These are phyloP conservation scores for Neopestalotiopsis rosae DNA, from an alignment of 2,329 filamentous ascomycete genomes.

Conservation along the genomic window DNA sequence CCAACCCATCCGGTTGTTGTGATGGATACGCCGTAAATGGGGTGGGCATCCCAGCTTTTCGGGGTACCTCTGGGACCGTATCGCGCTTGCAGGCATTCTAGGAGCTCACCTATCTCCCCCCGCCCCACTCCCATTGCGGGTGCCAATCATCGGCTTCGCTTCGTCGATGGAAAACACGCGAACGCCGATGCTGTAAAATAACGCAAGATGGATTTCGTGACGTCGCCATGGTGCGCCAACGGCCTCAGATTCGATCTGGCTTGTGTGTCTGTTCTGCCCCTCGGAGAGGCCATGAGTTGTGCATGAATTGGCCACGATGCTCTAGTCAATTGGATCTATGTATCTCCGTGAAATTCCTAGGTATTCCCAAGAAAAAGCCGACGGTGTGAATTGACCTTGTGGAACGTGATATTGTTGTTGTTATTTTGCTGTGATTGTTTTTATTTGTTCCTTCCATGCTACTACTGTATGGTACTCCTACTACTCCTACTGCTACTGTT, in stretches of 20 bases:
- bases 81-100: conserved; percentile 12
- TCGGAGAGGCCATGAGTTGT: neutral
- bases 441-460: neutral
- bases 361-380: neutral
- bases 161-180: conserved; percentile 11
- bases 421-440: neutral
- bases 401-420: neutral
- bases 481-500: neutral
- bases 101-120: conserved; percentile 6
- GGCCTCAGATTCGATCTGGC: neutral
- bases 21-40: conserved; percentile 7
- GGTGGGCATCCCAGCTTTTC: conserved; percentile 1
- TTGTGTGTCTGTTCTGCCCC: neutral
- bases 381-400: neutral
- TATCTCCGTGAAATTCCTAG: neutral
- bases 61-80: neutral
- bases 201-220: conserved; percentile 13
- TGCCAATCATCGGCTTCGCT: conserved; percentile 18
- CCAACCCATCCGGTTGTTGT: conserved; percentile 9
- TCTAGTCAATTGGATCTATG: conserved; percentile 7
- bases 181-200: conserved; percentile 15
- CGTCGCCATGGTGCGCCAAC: conserved; percentile 15
- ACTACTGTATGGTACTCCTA: neutral
- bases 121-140: neutral
- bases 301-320: conserved; percentile 6